These are phyloP conservation scores for Didymella glomerata DNA, from an alignment of 2,329 filamentous ascomycete genomes.

Conservation along the genomic window DNA sequence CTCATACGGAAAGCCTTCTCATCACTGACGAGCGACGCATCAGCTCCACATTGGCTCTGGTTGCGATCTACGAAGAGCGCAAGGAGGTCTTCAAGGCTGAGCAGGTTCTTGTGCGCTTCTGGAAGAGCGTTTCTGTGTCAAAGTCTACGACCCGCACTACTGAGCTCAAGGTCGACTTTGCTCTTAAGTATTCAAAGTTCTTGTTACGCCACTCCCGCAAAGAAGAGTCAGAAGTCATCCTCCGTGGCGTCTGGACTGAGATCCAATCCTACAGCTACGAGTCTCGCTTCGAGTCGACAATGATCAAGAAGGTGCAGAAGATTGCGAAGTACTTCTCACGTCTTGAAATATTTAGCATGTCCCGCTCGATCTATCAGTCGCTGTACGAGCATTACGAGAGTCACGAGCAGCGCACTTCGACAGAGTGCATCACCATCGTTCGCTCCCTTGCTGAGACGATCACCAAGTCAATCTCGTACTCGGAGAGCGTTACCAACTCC, in stretches of 20 bases:
- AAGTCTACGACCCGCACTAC: slow-evolving; percentile 26
- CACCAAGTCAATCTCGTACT: slow-evolving; percentile 29
- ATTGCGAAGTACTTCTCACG: slow-evolving; percentile 31
- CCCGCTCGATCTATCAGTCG: slow-evolving; percentile 34
- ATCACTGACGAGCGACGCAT: slow-evolving; percentile 34
- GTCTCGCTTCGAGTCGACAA: slow-evolving; percentile 30
- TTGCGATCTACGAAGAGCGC: slow-evolving; percentile 35
- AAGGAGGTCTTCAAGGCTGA: slow-evolving; percentile 37
- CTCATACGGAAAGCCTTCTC: slow-evolving; percentile 26
- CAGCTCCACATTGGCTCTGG: slow-evolving; percentile 25
- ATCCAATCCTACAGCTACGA: slow-evolving; percentile 35
- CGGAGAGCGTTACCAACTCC: slow-evolving; percentile 20
- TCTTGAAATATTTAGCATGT: slow-evolving; percentile 32
- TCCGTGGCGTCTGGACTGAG: slow-evolving; percentile 34
- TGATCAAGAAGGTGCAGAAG: slow-evolving; percentile 31
- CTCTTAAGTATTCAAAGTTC: slow-evolving; percentile 35
- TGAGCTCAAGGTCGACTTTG: slow-evolving; percentile 32
- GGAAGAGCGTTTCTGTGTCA: slow-evolving; percentile 29
- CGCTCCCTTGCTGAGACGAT: slow-evolving; percentile 36
- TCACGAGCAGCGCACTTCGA: slow-evolving; percentile 35
- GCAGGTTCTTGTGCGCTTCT: slow-evolving; percentile 35
- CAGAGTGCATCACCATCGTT: slow-evolving; percentile 37
- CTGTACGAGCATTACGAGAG: slow-evolving; percentile 39
- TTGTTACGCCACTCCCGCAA: slow-evolving; percentile 30
- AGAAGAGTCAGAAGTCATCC: slow-evolving; percentile 35